Evolutionary conservation across 1,284 basidiomycete species (phyloP), one percentile per base, ranked within the genome.

Genomic region (Entoloma clypeatum): DNA sequence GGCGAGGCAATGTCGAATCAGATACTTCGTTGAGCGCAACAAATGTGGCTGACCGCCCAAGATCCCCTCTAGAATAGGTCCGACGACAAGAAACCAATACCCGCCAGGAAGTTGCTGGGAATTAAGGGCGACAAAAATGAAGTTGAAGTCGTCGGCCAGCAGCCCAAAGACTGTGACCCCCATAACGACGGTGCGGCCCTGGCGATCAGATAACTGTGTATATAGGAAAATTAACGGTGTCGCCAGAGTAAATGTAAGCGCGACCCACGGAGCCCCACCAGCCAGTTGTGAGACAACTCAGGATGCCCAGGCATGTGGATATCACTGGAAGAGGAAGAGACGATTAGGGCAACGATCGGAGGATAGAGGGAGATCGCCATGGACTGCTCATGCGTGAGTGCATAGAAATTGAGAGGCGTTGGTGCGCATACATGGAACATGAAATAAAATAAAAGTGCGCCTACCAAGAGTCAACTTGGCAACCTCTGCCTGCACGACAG

Each of bases 51-150:
- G 59, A 76, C 93, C 87, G 44, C 93, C 93, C 5, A 92, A 61
- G 3, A 74, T 46, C 6, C 92, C 93, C 49, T 94, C 90, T 1
- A 91, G 46, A 3, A 81, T 53, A 7, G 84, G 79, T 1, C 86
- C 86, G 9, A 86, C 52, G 7, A 93, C 54, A n/a, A 93, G 69
- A 56, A 89, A 83, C 74, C 86, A 86, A 60, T 91, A 92, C 9
- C 88, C 86, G 4, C 89, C 86, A 1, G 87, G 86, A 5, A 89
- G 64, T 11, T 64, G 54, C 39, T 75, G 64, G 24, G 76, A 76
- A 59, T 74, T 83, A 36, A 65, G 68, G 22, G 77, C 70, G 7
- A 87, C 82, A 38, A 82, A 54, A 37, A 92, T 72, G 52, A 91
- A 83, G 47, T 68, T 77, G 18, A 77, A 51, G 51, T 92, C 86